These are phyloP conservation scores for Aspergillus tubingensis DNA, from an alignment of 2,329 filamentous ascomycete genomes.

Conservation along the genomic window DNA sequence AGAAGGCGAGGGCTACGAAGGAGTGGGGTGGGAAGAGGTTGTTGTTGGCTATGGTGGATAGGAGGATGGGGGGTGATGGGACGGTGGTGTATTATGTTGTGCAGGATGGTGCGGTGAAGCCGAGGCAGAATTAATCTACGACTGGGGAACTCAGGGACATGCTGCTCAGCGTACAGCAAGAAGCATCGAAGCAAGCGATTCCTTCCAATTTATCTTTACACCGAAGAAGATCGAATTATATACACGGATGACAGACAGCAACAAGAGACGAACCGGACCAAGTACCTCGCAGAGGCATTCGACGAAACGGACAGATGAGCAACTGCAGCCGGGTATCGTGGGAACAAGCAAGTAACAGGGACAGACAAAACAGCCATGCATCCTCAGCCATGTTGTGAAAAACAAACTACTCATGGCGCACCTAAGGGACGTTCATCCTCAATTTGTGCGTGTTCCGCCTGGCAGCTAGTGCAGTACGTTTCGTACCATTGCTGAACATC, in stretches of 20 bases:
- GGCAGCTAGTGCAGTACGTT: conserved; percentile 65
- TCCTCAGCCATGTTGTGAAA: conserved; percentile 1
- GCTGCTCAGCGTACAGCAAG: background rate
- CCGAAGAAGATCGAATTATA: conserved; percentile 10
- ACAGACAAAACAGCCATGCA: conserved; percentile 2
- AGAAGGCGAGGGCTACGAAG: conserved; percentile 27
- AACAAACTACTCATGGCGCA: conserved; percentile 17
- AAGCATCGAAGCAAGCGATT: no score
- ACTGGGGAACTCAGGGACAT: no score
- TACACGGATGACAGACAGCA: background rate
- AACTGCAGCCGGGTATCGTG: conserved; percentile 34
- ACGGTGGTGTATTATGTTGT: conserved; percentile 67
- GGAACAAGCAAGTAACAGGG: conserved; percentile 21
- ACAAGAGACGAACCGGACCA: conserved; percentile 4
- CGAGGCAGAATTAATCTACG: conserved; percentile 58
- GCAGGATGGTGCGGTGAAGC: conserved; percentile 66
- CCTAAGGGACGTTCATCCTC: conserved; percentile 25
- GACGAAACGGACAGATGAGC: conserved; percentile 18
- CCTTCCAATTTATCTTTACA: conserved; percentile 2
- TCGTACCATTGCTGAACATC: conserved; percentile 59
- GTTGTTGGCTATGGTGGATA: conserved; percentile 59
- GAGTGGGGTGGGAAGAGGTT: conserved; percentile 56
- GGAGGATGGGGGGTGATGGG: conserved; percentile 55
- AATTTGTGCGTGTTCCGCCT: conserved; percentile 43
- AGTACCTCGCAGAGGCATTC: conserved; percentile 2